Conservation (phyloP, 2,329 filamentous ascomycete genomes). For the Hawksworthiomyces lignivorus region DNA sequence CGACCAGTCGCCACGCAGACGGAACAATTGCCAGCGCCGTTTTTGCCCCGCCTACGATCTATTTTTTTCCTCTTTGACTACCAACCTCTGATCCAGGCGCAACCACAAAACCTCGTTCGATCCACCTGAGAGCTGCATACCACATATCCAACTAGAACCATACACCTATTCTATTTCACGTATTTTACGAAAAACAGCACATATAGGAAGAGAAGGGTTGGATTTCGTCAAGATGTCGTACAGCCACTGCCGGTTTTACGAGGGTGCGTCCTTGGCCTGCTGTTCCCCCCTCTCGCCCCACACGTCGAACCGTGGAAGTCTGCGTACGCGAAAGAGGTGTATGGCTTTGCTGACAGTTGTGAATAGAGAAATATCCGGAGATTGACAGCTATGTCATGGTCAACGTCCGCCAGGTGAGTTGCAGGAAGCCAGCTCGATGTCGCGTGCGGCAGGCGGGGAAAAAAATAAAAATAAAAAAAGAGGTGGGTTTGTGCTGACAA, state of each 20-base stretch:
- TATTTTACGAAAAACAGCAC: not conserved
- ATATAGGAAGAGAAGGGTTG: constrained; percentile 1
- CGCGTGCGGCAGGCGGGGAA: not conserved
- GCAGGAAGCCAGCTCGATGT: not conserved
- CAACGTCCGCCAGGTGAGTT: constrained; percentile 71
- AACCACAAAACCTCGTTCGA: too few species aligned
- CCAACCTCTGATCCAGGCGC: constrained; percentile 6
- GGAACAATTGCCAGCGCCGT: constrained; percentile 5
- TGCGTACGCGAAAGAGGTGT: too few species aligned
- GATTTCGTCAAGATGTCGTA: constrained; percentile 27
- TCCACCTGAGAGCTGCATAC: too few species aligned
- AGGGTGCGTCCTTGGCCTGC: constrained; percentile 17
- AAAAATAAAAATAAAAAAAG: too few species aligned
- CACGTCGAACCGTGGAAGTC: too few species aligned
- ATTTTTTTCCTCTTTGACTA: constrained; percentile 11
- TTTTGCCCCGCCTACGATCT: constrained; percentile 11
- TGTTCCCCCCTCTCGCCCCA: not conserved
- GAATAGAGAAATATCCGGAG: constrained; percentile 68
- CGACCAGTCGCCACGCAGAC: constrained; percentile 8
- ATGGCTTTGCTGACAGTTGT: not conserved
- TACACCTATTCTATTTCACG: too few species aligned
- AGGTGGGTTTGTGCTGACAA: constrained; percentile 14
- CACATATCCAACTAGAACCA: too few species aligned
- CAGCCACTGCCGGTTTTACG: constrained; percentile 32
- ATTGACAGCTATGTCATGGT: constrained; percentile 99